These are phyloP conservation scores for Gastrolobium bilobum DNA, from an alignment of 306 rosid species.

Conservation along the genomic window DNA sequence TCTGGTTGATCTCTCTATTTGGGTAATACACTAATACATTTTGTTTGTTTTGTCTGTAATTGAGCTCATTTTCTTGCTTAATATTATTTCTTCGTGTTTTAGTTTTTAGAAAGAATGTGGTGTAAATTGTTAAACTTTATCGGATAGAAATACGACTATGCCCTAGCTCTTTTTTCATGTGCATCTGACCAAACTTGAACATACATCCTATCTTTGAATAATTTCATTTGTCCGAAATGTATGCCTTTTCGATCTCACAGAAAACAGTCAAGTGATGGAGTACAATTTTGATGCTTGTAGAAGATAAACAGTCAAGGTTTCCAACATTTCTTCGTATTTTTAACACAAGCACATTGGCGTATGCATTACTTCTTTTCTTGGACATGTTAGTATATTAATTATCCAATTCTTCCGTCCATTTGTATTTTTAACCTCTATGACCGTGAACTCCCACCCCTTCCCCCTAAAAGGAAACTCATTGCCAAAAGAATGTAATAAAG, in stretches of 20 bases:
- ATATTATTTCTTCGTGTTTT: constrained; percentile 22
- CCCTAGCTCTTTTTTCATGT: constrained; percentile 38
- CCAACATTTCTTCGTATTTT: constrained; percentile 5
- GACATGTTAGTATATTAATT: constrained; percentile 2
- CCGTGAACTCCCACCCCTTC: neutral
- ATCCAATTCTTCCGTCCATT: neutral
- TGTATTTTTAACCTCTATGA: constrained; percentile 13
- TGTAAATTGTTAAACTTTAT: constrained; percentile 46
- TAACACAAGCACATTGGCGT: constrained; percentile 30
- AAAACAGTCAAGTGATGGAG: constrained; percentile 35
- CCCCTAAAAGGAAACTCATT: neutral
- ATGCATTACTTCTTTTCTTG: neutral
- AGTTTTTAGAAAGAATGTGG: constrained; percentile 45
- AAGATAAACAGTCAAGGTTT: constrained; percentile 38
- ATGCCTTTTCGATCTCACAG: constrained; percentile 34
- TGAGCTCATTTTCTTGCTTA: constrained; percentile 30
- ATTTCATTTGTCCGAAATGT: constrained; percentile 11
- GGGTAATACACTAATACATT: constrained; percentile 59
- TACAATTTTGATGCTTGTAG: constrained; percentile 31
- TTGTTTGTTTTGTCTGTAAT: constrained; percentile 41
- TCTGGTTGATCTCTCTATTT: constrained; percentile 62
- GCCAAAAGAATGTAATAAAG: neutral
- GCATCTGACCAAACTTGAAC: constrained; percentile 33
- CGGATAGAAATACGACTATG: constrained; percentile 34
- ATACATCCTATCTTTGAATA: constrained; percentile 22